phyloP scores from a whole-genome alignment of 768 basidiomycete species.

The Arthromyces matolae region DNA sequence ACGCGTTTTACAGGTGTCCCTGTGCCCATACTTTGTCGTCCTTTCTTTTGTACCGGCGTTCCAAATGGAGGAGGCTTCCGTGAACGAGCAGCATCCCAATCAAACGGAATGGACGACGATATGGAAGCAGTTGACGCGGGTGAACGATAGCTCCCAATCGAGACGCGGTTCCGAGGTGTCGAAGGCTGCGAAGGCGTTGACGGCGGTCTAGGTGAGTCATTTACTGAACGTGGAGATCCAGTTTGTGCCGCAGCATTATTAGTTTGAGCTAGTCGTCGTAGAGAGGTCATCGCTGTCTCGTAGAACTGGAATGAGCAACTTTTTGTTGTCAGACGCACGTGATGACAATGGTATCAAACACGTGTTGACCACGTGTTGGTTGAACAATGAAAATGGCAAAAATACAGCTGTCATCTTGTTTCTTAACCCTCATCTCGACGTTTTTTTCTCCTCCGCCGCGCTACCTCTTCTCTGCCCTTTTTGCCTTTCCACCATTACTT shows the following conservation, averaged over 20 bases:
- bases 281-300: slow-evolving; percentile 36
- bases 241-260: slow-evolving; percentile 35
- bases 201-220: slow-evolving; percentile 26
- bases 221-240: slow-evolving; percentile 31
- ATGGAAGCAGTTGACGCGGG: slow-evolving; percentile 68
- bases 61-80: slow-evolving; percentile 69
- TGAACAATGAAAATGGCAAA: slow-evolving; percentile 44
- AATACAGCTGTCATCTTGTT: slow-evolving; percentile 17
- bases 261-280: slow-evolving; percentile 57
- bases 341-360: slow-evolving; percentile 21
- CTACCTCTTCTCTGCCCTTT: slow-evolving; percentile 20
- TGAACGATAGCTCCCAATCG: slow-evolving; percentile 54
- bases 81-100: slow-evolving; percentile 82
- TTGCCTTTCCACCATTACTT: slow-evolving; percentile 31
- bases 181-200: slow-evolving; percentile 32
- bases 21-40: slow-evolving; percentile 38
- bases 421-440: slow-evolving; percentile 25
- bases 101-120: slow-evolving; percentile 75
- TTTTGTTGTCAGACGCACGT: slow-evolving; percentile 20
- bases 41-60: slow-evolving; percentile 50
- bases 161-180: slow-evolving; percentile 45
- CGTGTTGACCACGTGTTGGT: slow-evolving; percentile 42
- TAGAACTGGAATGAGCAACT: neutral
- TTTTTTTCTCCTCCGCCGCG: slow-evolving; percentile 20
- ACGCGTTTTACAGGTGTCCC: slow-evolving; percentile 46